A percentile compares a stretch with the other conserved stretches of the same genome.
Evolutionary conservation across 345 rosid genomes (phyloP).

Genomic region (Rhodamnia argentea): DNA sequence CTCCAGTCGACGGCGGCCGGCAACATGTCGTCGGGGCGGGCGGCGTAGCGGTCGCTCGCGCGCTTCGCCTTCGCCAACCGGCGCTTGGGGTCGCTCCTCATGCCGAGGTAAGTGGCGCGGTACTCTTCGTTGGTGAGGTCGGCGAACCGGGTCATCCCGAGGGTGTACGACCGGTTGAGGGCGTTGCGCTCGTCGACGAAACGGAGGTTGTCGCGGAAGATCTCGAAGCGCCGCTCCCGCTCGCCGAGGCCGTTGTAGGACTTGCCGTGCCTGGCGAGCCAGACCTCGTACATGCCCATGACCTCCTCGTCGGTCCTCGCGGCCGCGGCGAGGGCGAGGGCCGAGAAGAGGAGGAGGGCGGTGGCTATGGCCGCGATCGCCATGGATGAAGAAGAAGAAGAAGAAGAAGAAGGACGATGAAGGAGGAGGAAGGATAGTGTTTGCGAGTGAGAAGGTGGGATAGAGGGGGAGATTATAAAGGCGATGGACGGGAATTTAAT

Average conservation of each 20-base stretch:
- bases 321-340: neutral
- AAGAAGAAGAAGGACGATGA: neutral
- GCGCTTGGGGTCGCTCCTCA: conserved; percentile 25
- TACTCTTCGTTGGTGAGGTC: conserved; percentile 85
- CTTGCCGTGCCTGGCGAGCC: conserved; percentile 57
- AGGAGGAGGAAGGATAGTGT: neutral
- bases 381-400: neutral
- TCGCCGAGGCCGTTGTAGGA: conserved; percentile 42
- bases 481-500: neutral
- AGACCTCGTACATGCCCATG: conserved; percentile 47
- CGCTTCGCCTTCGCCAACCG: conserved; percentile 36
- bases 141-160: conserved; percentile 69
- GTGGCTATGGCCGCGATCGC: neutral
- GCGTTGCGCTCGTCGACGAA: conserved; percentile 67
- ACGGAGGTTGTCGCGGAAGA: conserved; percentile 71
- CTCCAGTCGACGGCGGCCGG: conserved; percentile 87
- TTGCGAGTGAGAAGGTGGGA: neutral
- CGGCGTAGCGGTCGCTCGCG: conserved; percentile 25
- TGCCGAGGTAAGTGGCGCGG: conserved; percentile 39
- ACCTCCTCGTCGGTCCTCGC: conserved; percentile 68
- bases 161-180: conserved; percentile 38
- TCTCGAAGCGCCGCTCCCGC: conserved; percentile 42
- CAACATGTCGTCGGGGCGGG: conserved; percentile 24
- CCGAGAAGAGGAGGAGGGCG: neutral
- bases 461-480: neutral